These are phyloP conservation scores for Clathrus columnatus DNA, from an alignment of 768 basidiomycete species.

Conservation along the genomic window DNA sequence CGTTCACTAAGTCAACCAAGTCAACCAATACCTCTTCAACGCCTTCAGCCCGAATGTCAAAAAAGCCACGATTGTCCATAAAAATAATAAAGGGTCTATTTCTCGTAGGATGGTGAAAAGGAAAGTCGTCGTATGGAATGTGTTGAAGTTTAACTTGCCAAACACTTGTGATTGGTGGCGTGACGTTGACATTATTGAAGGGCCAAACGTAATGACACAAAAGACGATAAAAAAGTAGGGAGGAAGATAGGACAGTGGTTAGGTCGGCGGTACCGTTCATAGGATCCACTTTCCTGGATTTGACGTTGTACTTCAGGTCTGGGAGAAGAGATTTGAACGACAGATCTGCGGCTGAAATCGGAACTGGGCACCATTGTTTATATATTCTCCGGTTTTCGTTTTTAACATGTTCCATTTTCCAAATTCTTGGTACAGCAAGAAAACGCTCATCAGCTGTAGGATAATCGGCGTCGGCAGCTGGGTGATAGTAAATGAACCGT, in stretches of 20 bases:
- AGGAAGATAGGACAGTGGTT: neutral
- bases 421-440: neutral
- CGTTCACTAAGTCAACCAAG: neutral
- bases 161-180: neutral
- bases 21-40: neutral
- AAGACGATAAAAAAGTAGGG: neutral
- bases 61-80: neutral
- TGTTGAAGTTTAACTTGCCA: neutral
- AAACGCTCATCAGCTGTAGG: neutral
- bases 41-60: neutral
- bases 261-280: neutral
- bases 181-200: neutral
- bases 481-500: neutral
- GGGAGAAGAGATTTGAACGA: neutral
- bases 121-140: too few relatives aligned
- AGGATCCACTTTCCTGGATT: neutral
- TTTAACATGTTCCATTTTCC: neutral
- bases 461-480: neutral
- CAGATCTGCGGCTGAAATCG: neutral
- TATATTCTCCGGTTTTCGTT: neutral
- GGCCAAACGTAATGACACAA: neutral
- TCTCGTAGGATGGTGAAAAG: too few relatives aligned
- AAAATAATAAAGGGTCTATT: neutral
- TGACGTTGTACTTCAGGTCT: neutral
- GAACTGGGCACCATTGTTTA: neutral